phyloP scores from a whole-genome alignment of 768 basidiomycete genomes.

The Tubosaeta sp. region DNA sequence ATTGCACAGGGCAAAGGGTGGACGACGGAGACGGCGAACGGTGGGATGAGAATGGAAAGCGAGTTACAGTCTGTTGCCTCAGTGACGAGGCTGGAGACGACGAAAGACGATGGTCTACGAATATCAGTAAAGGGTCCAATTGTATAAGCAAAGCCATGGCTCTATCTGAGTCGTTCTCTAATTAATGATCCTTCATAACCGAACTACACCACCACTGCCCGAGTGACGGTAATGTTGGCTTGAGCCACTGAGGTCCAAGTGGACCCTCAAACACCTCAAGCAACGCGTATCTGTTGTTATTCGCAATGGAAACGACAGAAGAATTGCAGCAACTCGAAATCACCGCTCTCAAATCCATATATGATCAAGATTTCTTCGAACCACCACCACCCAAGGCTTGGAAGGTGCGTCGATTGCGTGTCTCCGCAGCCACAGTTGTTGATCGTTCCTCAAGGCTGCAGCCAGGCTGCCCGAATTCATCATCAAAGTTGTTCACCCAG shows the following conservation, averaged over 20 bases:
- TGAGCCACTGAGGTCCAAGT: slow-evolving; percentile 70
- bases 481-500: slow-evolving; percentile 66
- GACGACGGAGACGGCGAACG: background rate
- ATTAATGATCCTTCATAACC: slow-evolving; percentile 6
- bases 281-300: slow-evolving; percentile 31
- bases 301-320: slow-evolving; percentile 65
- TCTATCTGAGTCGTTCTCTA: slow-evolving; percentile 6
- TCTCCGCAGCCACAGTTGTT: background rate
- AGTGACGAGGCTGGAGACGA: too few relatives aligned
- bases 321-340: slow-evolving; percentile 70
- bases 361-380: slow-evolving; percentile 71
- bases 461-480: slow-evolving; percentile 70
- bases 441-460: slow-evolving; percentile 48
- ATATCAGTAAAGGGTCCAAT: background rate
- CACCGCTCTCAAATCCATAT: slow-evolving; percentile 75
- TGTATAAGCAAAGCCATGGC: slow-evolving; percentile 15
- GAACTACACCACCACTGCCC: slow-evolving; percentile 1
- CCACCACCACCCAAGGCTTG: slow-evolving; percentile 75
- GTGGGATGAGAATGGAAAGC: background rate
- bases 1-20: background rate
- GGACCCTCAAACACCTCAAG: slow-evolving; percentile 61
- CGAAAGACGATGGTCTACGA: background rate
- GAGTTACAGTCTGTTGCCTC: too few relatives aligned
- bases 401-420: slow-evolving; percentile 51
- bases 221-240: slow-evolving; percentile 52